These are phyloP conservation scores for Mariannaea sp. DNA, from an alignment of 2,329 filamentous ascomycete genomes.

Conservation along the genomic window DNA sequence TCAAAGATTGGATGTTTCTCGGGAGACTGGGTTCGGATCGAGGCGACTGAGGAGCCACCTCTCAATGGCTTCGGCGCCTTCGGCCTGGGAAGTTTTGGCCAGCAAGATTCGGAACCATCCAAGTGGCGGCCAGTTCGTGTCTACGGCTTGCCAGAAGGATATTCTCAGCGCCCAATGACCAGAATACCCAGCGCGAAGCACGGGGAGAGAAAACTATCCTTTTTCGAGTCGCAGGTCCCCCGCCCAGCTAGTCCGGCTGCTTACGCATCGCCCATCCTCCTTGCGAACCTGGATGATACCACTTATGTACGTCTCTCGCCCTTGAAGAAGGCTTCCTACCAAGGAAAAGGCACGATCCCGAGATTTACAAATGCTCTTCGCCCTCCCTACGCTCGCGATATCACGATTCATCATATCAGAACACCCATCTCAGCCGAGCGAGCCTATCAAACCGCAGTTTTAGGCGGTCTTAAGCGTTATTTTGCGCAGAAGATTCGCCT, in stretches of 20 bases:
- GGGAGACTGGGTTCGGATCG: constrained; percentile 92
- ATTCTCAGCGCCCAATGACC: constrained; percentile 63
- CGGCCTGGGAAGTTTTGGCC: constrained; percentile 66
- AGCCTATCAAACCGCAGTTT: constrained; percentile 80
- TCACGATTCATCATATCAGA: constrained; percentile 85
- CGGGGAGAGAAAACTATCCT: constrained; percentile 59
- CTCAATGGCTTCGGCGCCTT: constrained; percentile 68
- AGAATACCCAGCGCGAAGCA: constrained; percentile 62
- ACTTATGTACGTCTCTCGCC: constrained; percentile 80
- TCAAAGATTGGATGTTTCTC: constrained; percentile 95
- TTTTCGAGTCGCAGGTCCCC: constrained; percentile 71
- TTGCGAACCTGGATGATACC: constrained; percentile 82
- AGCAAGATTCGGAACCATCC: constrained; percentile 59
- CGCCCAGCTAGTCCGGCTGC: constrained; percentile 62
- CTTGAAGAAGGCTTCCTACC: constrained; percentile 58
- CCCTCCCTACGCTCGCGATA: constrained; percentile 70
- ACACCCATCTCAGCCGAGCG: constrained; percentile 88
- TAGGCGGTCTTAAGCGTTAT: constrained; percentile 84
- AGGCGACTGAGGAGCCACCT: constrained; percentile 75
- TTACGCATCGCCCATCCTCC: constrained; percentile 83
- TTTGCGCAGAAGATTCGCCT: constrained; percentile 84
- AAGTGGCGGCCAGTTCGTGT: constrained; percentile 85
- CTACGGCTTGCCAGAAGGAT: constrained; percentile 83
- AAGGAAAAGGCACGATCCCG: constrained; percentile 57
- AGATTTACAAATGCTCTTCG: constrained; percentile 60